Evolutionary conservation across 1,139 yeast species (phyloP), one percentile per base, ranked within the genome.

Genomic region (Suhomyces maxii): DNA sequence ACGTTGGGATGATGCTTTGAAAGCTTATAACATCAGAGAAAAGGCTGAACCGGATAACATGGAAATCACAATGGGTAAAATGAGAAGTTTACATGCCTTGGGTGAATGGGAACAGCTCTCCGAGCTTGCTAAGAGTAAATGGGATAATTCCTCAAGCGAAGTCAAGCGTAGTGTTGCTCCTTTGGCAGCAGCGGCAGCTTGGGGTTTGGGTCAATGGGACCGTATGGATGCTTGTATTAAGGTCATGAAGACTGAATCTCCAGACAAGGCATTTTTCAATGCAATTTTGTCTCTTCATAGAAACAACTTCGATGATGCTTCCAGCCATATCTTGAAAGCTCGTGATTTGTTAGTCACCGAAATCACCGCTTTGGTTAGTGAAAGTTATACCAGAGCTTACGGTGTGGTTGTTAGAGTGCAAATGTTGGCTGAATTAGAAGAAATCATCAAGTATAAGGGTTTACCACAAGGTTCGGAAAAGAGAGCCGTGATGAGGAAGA

Each of bases 151-250:
- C 1, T 73, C 87, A 3, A 77, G 83, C 40, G 97, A 89, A 26
- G 83, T 83, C 41, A 80, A 84, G 57, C 73, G 96, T 50, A 82
- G 85, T n/a, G 91, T 95, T 54, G 98, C 99, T 1, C 99, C 99
- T 1, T 71, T 95, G 45, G 99, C 99, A 0, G 99, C 98, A 0
- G 98, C 98, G 2, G 98, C 99, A 0, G 89, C 98, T 0, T 93
- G 99, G 99, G 98, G 98, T n/a, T 73, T 93, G 41, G 93, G 93
- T 2, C 95, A 89, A 63, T 95, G 99, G 99, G 97, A 90, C 58
- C 77, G 89, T 58, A 91, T 95, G 93, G 97, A 89, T 60, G 80
- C 87, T 8, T 95, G 91, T 59, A 90, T 91, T 47, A 76, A 82
- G 51, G 96, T 88, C 0, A 89, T 95, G 96, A 89, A 89, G 55